Percentiles rank a stretch among this genome's conserved stretches.
phyloP scores from a whole-genome alignment of 208 protist genomes.

The Willaertia magna region DNA sequence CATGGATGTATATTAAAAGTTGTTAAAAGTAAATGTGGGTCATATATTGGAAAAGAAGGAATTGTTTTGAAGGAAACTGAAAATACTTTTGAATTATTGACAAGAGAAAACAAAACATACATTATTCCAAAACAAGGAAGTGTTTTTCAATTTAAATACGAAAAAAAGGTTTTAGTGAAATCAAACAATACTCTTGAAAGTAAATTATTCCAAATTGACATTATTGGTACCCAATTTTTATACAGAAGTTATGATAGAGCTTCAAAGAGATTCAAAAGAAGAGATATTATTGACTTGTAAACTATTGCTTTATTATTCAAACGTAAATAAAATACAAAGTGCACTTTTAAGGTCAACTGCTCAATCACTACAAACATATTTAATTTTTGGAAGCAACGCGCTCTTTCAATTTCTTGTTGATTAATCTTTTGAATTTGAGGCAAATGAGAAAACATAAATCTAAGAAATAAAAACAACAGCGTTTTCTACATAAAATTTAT shows the following conservation, averaged over 20 bases:
- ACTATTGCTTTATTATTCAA: constrained; percentile 4
- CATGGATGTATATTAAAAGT: constrained; percentile 24
- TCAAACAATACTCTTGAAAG: background rate
- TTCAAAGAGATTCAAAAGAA: constrained; percentile 22
- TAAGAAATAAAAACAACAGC: too few species aligned
- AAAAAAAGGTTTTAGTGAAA: constrained; percentile 4
- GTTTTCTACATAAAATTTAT: too few species aligned
- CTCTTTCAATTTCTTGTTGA: too few species aligned
- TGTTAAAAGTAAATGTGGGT: constrained; percentile 14
- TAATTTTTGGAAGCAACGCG: too few species aligned
- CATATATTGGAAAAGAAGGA: constrained; percentile 22
- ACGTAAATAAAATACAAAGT: background rate
- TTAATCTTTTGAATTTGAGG: too few species aligned
- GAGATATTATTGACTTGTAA: constrained; percentile 19
- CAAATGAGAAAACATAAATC: too few species aligned
- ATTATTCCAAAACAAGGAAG: background rate
- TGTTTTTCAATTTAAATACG: background rate
- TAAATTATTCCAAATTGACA: background rate
- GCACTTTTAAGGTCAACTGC: too few species aligned
- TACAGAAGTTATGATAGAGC: constrained; percentile 16
- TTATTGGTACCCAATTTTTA: constrained; percentile 24
- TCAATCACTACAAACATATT: too few species aligned
- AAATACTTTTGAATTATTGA: constrained; percentile 30
- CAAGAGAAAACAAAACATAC: constrained; percentile 20
- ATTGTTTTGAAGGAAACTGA: constrained; percentile 28